Evolutionary conservation across 164 flowering plant species (phyloP).

Genomic region (Liriodendron chinense): DNA sequence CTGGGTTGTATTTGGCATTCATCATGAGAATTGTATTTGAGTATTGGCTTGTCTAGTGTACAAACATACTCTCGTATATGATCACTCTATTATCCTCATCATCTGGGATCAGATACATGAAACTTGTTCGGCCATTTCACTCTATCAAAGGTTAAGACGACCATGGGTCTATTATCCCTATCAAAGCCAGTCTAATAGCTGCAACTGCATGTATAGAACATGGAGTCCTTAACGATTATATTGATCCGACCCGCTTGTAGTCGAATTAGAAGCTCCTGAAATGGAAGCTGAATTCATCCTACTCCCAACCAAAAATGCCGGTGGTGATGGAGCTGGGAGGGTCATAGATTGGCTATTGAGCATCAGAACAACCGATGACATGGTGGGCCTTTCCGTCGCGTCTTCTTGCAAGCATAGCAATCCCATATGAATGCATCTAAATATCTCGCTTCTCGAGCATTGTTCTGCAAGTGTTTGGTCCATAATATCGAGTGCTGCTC

Average conservation of each 20-base stretch:
- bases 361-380: slow-evolving; percentile 23
- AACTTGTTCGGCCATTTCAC: no score
- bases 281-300: background rate
- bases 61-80: no score
- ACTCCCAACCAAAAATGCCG: slow-evolving; percentile 15
- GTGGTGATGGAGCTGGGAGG: slow-evolving; percentile 14
- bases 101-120: no score
- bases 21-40: no score
- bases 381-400: slow-evolving; percentile 19
- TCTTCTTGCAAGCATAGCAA: slow-evolving; percentile 29
- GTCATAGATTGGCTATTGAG: slow-evolving; percentile 13
- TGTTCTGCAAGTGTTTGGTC: slow-evolving; percentile 5
- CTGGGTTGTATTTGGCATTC: no score
- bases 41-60: no score
- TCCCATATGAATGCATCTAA: slow-evolving; percentile 30
- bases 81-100: no score
- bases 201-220: no score
- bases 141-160: no score
- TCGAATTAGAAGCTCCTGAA: background rate
- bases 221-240: no score
- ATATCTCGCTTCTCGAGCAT: slow-evolving; percentile 12
- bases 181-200: no score
- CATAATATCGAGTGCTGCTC: slow-evolving; percentile 12
- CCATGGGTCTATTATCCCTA: no score
- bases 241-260: background rate